These are phyloP conservation scores for Apophysomyces ossiformis DNA, from an alignment of 371 early-diverging fungal genomes.

Conservation along the genomic window DNA sequence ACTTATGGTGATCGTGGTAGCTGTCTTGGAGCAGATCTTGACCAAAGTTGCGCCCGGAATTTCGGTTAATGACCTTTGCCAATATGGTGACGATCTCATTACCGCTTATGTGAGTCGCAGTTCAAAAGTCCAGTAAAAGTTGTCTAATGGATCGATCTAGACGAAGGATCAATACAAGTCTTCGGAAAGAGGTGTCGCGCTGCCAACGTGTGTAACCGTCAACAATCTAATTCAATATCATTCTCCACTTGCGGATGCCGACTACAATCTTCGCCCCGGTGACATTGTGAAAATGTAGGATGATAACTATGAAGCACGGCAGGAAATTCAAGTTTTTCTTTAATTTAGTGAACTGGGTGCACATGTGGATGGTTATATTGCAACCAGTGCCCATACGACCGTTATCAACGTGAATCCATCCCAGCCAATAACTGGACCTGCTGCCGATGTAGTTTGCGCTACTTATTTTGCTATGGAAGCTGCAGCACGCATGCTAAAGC, in stretches of 20 bases:
- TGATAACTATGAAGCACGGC: neutral
- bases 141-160: slow-evolving; percentile 31
- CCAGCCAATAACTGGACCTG: slow-evolving; percentile 70
- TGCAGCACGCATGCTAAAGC: slow-evolving; percentile 79
- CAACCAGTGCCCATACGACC: slow-evolving; percentile 84
- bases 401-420: slow-evolving; percentile 69
- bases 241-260: slow-evolving; percentile 71
- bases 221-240: slow-evolving; percentile 82
- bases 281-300: slow-evolving; percentile 88
- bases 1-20: slow-evolving; percentile 21
- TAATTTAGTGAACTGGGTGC: slow-evolving; percentile 80
- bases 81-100: slow-evolving; percentile 82
- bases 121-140: neutral
- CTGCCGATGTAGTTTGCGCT: slow-evolving; percentile 83
- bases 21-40: slow-evolving; percentile 54
- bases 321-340: neutral
- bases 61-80: slow-evolving; percentile 77
- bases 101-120: slow-evolving; percentile 57
- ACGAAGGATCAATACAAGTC: slow-evolving; percentile 68
- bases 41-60: slow-evolving; percentile 63
- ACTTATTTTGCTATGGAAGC: slow-evolving; percentile 84
- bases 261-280: slow-evolving; percentile 64
- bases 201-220: slow-evolving; percentile 84
- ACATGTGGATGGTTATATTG: slow-evolving; percentile 93
- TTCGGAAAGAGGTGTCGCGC: slow-evolving; percentile 84